Percentiles rank a stretch among this genome's conserved stretches.
Evolutionary conservation across 345 rosid genomes (phyloP).

Genomic region (Aurinia saxatilis): DNA sequence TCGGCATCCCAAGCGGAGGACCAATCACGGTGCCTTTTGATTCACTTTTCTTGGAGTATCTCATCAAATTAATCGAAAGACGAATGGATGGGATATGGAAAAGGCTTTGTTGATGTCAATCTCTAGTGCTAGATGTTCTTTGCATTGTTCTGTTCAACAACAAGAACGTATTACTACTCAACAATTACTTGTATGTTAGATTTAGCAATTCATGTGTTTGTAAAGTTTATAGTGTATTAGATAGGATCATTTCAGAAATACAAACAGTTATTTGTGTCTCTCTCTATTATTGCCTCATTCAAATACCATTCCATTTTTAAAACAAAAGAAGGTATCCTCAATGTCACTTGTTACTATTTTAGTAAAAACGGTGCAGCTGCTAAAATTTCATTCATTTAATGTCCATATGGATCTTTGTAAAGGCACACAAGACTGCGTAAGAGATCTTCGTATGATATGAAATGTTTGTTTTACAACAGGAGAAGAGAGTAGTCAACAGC

Average conservation of each 20-base stretch:
- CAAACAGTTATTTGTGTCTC: neutral
- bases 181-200: constrained; percentile 15
- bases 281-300: neutral
- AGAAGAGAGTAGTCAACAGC: too few relatives aligned
- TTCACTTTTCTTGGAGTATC: constrained; percentile 21
- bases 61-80: constrained; percentile 7
- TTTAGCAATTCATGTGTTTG: neutral
- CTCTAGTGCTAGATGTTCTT: constrained; percentile 9
- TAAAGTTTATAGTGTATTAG: too few relatives aligned
- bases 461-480: too few relatives aligned
- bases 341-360: too few relatives aligned
- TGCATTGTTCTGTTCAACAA: neutral
- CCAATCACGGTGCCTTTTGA: constrained; percentile 30
- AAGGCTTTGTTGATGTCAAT: constrained; percentile 3
- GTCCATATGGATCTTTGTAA: too few relatives aligned
- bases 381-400: too few relatives aligned
- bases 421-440: too few relatives aligned
- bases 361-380: too few relatives aligned
- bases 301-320: too few relatives aligned
- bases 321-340: too few relatives aligned
- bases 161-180: neutral
- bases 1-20: constrained; percentile 22
- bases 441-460: too few relatives aligned
- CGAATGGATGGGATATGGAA: constrained; percentile 3
- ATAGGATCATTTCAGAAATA: neutral